These are phyloP conservation scores for Cicer judaicum DNA, from an alignment of 306 rosid genomes.

Conservation along the genomic window DNA sequence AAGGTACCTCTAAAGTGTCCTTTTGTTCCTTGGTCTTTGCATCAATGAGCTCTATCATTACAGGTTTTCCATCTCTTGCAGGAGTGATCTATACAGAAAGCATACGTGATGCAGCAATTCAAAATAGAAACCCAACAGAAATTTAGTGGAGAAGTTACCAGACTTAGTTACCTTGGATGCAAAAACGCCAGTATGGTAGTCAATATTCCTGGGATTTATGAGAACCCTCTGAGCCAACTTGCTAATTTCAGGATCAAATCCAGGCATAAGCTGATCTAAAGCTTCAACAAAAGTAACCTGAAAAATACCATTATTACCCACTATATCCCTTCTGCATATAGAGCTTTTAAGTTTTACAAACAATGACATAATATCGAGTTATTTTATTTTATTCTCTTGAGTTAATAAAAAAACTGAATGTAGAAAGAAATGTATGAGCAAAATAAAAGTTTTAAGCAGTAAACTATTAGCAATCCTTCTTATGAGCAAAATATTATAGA, in stretches of 20 bases:
- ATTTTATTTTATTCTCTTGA: not conserved
- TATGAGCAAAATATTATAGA: slow-evolving; percentile 23
- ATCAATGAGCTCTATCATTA: slow-evolving; percentile 89
- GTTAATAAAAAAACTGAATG: slow-evolving; percentile 2
- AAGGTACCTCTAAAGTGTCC: slow-evolving; percentile 87
- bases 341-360: slow-evolving; percentile 18
- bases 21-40: slow-evolving; percentile 92
- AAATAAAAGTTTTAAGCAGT: not conserved
- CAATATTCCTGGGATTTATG: slow-evolving; percentile 88
- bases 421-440: not conserved
- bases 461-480: slow-evolving; percentile 16
- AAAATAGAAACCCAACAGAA: slow-evolving; percentile 31
- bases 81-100: slow-evolving; percentile 78
- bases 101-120: not conserved
- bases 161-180: slow-evolving; percentile 76
- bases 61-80: slow-evolving; percentile 96
- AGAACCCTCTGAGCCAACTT: slow-evolving; percentile 97
- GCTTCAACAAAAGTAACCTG: slow-evolving; percentile 98
- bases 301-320: slow-evolving; percentile 44
- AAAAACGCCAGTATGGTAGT: slow-evolving; percentile 93
- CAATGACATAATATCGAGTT: slow-evolving; percentile 23
- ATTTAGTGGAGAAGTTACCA: slow-evolving; percentile 33
- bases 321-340: slow-evolving; percentile 17
- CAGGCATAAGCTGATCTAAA: slow-evolving; percentile 99
- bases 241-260: slow-evolving; percentile 99